Base-by-base conservation (phyloP, 202 grass and related monocot genomes). In the Setaria viridis region DNA sequence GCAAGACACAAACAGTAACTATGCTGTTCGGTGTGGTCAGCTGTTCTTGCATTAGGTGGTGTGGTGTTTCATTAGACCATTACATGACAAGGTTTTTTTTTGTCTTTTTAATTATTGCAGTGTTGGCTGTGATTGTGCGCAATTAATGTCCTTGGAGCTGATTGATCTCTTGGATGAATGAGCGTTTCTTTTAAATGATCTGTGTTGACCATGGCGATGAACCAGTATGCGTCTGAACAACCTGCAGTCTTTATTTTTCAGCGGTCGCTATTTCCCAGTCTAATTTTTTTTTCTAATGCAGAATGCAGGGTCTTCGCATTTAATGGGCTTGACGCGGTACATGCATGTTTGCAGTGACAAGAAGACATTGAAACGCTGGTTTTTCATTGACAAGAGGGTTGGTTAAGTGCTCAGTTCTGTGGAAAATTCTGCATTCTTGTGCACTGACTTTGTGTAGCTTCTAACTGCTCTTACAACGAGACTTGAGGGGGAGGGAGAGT, bases 381-480 rank as follows among this genome's bases (percentile, higher is more conserved):
- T 98, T 88, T 95, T 90, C 59, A 88, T 94, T 21, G 88, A 95
- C 60, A 98, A 93, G 82, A 90, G 83, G 73, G 80, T 94, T 81
- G 84, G 81, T 88, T 89, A 80, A 91, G 66, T 70, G 21, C 78
- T 42, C 25, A 34, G 17, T 51, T 84, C 39, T 43, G 32, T 48
- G 7, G n/a, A 33, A 33, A 83, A 57, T 67, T 72, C 19, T 67
- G 29, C 13, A 72, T 33, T 81, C 51, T 10, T 0, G 20, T 51
- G 30, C 43, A 37, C 51, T 81, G n/a, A 33, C 39, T 19, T 63
- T 86, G 19, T 48, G 58, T 70, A 79, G 25, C 71, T 77, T 42
- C 49, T 76, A 76, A 53, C 41, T 82, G 37, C 21, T 47, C 3
- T 41, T 67, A 74, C 45, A 70, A 30, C 15, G n/a, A 57, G 37